Evolutionary conservation across 2,329 filamentous ascomycete genomes (phyloP).

Genomic region (Alternaria sp.): DNA sequence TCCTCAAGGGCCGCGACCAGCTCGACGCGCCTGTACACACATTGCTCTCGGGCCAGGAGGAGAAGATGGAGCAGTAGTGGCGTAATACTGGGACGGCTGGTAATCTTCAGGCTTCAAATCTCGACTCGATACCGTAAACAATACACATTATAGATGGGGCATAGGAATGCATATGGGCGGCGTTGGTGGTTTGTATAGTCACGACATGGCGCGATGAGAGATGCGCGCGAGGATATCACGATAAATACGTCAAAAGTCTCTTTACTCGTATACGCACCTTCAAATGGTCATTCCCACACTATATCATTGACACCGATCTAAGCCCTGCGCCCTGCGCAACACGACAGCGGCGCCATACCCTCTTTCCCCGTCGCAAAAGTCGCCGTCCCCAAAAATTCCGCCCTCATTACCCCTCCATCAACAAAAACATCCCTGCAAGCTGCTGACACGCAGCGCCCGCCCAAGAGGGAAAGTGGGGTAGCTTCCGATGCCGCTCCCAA

Average conservation of each 20-base stretch:
- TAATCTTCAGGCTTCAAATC: neutral
- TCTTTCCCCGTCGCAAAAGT: conserved; percentile 8
- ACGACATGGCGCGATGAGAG: neutral
- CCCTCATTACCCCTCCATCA: conserved; percentile 16
- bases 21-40: conserved; percentile 84
- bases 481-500: conserved; percentile 2
- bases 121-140: conserved; percentile 2
- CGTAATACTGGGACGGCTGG: neutral
- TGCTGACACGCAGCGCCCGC: neutral
- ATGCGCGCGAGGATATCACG: neutral
- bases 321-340: neutral
- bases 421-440: neutral
- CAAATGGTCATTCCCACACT: neutral
- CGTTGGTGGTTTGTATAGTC: conserved; percentile 20
- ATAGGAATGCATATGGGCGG: conserved; percentile 26
- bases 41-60: conserved; percentile 71
- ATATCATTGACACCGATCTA: neutral
- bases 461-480: conserved; percentile 6
- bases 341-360: neutral
- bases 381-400: conserved; percentile 1
- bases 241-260: neutral
- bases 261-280: neutral
- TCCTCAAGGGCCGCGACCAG: conserved; percentile 90
- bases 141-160: conserved; percentile 16
- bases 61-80: conserved; percentile 29